Evolutionary conservation across 164 flowering plant species (phyloP).

Genomic region (Aristolochia contorta): DNA sequence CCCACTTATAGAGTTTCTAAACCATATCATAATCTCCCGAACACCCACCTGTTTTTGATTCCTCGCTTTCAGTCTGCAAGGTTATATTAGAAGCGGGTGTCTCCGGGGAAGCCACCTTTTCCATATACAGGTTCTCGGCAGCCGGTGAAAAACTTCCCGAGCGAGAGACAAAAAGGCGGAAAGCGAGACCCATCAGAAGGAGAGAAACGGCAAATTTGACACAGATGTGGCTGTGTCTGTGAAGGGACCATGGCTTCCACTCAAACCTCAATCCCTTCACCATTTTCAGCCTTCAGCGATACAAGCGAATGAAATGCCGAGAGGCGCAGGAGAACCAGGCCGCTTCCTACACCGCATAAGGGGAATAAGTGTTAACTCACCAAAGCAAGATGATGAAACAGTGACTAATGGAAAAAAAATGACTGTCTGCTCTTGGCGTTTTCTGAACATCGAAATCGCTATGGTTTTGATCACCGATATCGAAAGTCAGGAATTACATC

Average conservation of each 20-base stretch:
- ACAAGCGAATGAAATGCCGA: neutral
- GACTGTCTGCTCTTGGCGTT: no score
- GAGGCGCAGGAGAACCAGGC: neutral
- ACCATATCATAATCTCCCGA: neutral
- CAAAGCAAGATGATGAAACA: no score
- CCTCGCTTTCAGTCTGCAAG: slow-evolving; percentile 8
- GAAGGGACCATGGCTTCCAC: slow-evolving; percentile 18
- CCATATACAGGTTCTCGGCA: slow-evolving; percentile 4
- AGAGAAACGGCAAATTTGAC: slow-evolving; percentile 43
- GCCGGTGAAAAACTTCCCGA: slow-evolving; percentile 21
- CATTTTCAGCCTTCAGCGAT: slow-evolving; percentile 11
- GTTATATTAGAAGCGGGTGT: slow-evolving; percentile 4
- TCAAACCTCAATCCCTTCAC: slow-evolving; percentile 28
- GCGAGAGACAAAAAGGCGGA: slow-evolving; percentile 46
- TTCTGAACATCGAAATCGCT: neutral
- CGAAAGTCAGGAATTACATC: neutral
- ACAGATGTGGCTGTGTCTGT: slow-evolving; percentile 30
- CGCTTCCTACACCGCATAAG: neutral
- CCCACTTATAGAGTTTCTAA: neutral
- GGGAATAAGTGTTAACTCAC: neutral
- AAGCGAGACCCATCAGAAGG: slow-evolving; percentile 48
- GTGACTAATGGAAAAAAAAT: no score
- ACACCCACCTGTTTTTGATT: slow-evolving; percentile 22
- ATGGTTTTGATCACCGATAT: neutral
- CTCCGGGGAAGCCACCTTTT: neutral